A percentile compares a stretch with the other conserved stretches of the same genome.
These are phyloP conservation scores for Kazachstania sp. DNA, from an alignment of 1,139 yeast genomes.

Conservation along the genomic window DNA sequence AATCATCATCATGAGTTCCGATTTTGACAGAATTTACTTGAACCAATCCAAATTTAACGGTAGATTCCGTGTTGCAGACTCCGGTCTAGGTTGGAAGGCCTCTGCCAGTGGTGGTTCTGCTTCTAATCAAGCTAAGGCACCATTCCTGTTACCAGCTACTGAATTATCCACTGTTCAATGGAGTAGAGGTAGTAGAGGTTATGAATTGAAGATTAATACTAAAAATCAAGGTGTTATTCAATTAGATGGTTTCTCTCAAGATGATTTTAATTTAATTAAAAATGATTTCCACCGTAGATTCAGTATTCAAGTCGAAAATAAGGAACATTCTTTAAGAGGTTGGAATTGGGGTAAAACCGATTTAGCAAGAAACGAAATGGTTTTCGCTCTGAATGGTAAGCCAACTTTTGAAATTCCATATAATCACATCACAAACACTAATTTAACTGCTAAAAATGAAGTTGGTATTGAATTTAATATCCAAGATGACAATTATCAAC, in stretches of 20 bases:
- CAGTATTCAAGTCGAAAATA: slow-evolving; percentile 61
- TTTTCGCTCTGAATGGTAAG: slow-evolving; percentile 76
- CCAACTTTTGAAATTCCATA: slow-evolving; percentile 93
- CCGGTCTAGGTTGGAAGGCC: slow-evolving; percentile 97
- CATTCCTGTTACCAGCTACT: slow-evolving; percentile 77
- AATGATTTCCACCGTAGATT: slow-evolving; percentile 77
- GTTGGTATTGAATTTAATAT: slow-evolving; percentile 82
- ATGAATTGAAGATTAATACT: slow-evolving; percentile 80
- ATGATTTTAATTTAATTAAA: slow-evolving; percentile 73
- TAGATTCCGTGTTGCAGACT: slow-evolving; percentile 85
- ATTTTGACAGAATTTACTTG: slow-evolving; percentile 79
- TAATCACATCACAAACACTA: slow-evolving; percentile 70
- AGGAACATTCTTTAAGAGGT: slow-evolving; percentile 90
- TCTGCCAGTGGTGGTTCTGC: slow-evolving; percentile 49
- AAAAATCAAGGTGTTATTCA: slow-evolving; percentile 79
- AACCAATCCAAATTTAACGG: slow-evolving; percentile 82
- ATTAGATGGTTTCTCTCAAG: slow-evolving; percentile 82
- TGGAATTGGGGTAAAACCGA: slow-evolving; percentile 99
- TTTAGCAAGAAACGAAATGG: slow-evolving; percentile 83
- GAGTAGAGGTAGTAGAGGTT: slow-evolving; percentile 93
- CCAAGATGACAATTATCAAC: slow-evolving; percentile 48
- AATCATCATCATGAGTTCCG: slow-evolving; percentile 29
- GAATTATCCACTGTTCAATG: slow-evolving; percentile 75
- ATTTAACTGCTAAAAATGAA: slow-evolving; percentile 85
- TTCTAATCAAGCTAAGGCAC: slow-evolving; percentile 42